Evolutionary conservation across 1,284 basidiomycete species (phyloP).

Genomic region (Sanghuangporus sanghuang): DNA sequence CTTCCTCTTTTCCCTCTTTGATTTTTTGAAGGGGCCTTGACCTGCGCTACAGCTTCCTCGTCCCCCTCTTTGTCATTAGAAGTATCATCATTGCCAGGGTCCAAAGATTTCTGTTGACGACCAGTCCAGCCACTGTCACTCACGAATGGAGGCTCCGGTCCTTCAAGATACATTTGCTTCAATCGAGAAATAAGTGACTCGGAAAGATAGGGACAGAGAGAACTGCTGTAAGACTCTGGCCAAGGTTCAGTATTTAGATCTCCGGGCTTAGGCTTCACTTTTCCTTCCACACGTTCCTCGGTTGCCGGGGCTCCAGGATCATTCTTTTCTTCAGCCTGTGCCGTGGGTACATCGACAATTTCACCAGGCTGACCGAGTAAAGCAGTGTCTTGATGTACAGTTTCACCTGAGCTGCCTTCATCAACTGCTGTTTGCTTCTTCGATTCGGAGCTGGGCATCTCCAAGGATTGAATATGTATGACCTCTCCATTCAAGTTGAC

Average conservation of each 20-base stretch:
- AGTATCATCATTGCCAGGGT: conserved; percentile 19
- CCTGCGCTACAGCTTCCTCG: conserved; percentile 20
- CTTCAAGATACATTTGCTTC: conserved; percentile 72
- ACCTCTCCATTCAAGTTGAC: conserved; percentile 77
- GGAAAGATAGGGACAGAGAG: conserved; percentile 59
- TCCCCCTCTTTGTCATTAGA: conserved; percentile 26
- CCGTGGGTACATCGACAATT: background rate
- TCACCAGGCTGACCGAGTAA: background rate
- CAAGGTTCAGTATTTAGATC: conserved; percentile 40
- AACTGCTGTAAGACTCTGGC: conserved; percentile 55
- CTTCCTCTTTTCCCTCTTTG: conserved; percentile 36
- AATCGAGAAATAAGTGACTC: conserved; percentile 55
- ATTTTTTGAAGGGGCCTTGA: conserved; percentile 19
- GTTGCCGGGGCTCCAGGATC: background rate
- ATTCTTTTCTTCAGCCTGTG: background rate
- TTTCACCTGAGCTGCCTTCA: conserved; percentile 9
- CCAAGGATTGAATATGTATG: conserved; percentile 73
- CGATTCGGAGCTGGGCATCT: conserved; percentile 53
- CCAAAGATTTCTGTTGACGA: conserved; percentile 31
- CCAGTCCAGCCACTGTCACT: conserved; percentile 67
- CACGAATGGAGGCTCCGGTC: conserved; percentile 60
- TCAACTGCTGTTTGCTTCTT: conserved; percentile 28
- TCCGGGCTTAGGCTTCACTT: background rate
- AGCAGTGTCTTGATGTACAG: background rate
- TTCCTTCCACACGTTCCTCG: background rate